A percentile compares a stretch with the other conserved stretches of the same genome.
These are phyloP conservation scores for Cutaneotrichosporon cavernicola DNA, from an alignment of 1,284 basidiomycete genomes.

Conservation along the genomic window DNA sequence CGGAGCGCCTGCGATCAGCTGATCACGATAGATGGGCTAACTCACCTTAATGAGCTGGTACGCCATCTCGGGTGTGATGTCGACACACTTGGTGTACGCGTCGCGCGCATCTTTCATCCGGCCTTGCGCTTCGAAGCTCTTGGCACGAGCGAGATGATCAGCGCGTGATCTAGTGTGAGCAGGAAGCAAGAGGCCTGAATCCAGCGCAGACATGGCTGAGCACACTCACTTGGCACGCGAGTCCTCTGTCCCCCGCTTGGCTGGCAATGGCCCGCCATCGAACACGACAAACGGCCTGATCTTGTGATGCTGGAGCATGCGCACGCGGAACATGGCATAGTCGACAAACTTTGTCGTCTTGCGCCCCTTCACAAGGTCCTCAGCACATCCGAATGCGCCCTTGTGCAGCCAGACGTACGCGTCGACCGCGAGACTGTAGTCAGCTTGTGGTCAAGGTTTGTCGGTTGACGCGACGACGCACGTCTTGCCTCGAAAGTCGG, in stretches of 20 bases:
- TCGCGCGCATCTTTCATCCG: conserved; percentile 79
- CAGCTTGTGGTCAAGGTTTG: conserved; percentile 2
- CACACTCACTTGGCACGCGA: conserved; percentile 64
- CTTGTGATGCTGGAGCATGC: conserved; percentile 77
- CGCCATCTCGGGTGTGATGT: conserved; percentile 97
- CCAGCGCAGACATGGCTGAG: background rate
- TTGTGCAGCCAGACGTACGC: conserved; percentile 96
- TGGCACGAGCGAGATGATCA: conserved; percentile 62
- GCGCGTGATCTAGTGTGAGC: conserved; percentile 50
- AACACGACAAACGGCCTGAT: conserved; percentile 93
- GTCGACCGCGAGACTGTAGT: conserved; percentile 38
- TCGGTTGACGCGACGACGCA: conserved; percentile 28
- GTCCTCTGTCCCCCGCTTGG: conserved; percentile 85
- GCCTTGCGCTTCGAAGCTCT: conserved; percentile 71
- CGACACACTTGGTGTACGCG: conserved; percentile 83
- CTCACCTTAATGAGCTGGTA: conserved; percentile 91
- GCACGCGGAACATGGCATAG: conserved; percentile 89
- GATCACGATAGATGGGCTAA: background rate
- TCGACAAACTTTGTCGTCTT: conserved; percentile 88
- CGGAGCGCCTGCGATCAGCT: conserved; percentile 65
- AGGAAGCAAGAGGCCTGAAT: background rate
- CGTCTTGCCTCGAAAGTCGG: conserved; percentile 76
- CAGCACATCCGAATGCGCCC: conserved; percentile 86
- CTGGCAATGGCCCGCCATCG: conserved; percentile 91
- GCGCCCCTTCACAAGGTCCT: conserved; percentile 82